phyloP scores from a whole-genome alignment of 2,329 filamentous ascomycete species.

The Fusarium piperis region DNA sequence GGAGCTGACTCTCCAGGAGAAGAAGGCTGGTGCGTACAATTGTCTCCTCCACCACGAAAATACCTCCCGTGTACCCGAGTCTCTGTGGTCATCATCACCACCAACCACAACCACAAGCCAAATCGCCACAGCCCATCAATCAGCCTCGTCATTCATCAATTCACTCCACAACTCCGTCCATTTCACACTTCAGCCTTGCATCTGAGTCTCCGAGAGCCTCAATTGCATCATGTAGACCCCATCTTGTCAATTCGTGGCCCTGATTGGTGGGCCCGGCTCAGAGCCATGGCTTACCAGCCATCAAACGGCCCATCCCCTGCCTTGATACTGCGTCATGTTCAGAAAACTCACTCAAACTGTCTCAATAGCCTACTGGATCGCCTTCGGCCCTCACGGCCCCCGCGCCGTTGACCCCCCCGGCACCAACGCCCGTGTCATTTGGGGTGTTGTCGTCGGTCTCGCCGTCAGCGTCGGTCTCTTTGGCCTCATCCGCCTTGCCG shows the following conservation, averaged over 20 bases:
- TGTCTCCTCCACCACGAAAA: slow-evolving; percentile 42
- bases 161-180: slow-evolving; percentile 20
- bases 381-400: slow-evolving; percentile 95
- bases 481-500: slow-evolving; percentile 74
- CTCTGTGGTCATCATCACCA: slow-evolving; percentile 13
- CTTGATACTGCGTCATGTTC: slow-evolving; percentile 20
- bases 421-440: slow-evolving; percentile 81
- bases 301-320: slow-evolving; percentile 25
- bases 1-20: slow-evolving; percentile 94
- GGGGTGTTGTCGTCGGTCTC: slow-evolving; percentile 76
- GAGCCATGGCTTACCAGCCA: slow-evolving; percentile 25
- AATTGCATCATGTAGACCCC: slow-evolving; percentile 41
- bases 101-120: slow-evolving; percentile 9
- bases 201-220: slow-evolving; percentile 27
- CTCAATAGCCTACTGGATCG: slow-evolving; percentile 93
- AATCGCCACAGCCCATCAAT: slow-evolving; percentile 11
- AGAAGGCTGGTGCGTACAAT: slow-evolving; percentile 91
- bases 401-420: slow-evolving; percentile 84
- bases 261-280: slow-evolving; percentile 34
- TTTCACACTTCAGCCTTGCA: slow-evolving; percentile 33
- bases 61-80: slow-evolving; percentile 47
- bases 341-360: slow-evolving; percentile 51
- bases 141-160: slow-evolving; percentile 22
- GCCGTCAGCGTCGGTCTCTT: slow-evolving; percentile 77
- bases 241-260: slow-evolving; percentile 30